These are phyloP conservation scores for Zoysia pacifica DNA, from an alignment of 176 grass and related monocot species.

Conservation along the genomic window DNA sequence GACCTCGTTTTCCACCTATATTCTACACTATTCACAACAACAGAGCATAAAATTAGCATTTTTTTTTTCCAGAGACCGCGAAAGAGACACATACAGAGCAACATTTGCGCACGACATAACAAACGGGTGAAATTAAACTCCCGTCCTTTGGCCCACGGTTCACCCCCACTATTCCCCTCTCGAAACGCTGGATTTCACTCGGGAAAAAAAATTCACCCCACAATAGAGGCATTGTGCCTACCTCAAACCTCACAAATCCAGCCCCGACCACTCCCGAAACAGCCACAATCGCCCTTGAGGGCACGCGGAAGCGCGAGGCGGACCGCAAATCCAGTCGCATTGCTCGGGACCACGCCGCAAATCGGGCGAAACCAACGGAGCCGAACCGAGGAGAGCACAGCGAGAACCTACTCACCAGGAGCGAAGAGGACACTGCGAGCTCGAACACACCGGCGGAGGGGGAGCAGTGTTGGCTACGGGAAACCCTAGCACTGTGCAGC, in stretches of 20 bases:
- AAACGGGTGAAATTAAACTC: not conserved
- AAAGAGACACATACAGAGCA: not conserved
- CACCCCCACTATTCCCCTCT: not conserved
- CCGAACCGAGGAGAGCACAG: not conserved
- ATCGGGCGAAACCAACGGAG: not conserved
- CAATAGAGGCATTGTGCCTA: not conserved
- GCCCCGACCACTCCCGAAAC: not conserved
- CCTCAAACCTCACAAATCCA: not conserved
- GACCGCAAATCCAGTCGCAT: conserved; percentile 6
- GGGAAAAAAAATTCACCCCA: not conserved
- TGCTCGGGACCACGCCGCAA: not conserved
- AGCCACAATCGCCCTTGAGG: not conserved
- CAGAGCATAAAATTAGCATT: not conserved
- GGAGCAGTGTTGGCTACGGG: not conserved
- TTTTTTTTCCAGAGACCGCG: too few relatives aligned
- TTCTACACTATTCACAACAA: not conserved
- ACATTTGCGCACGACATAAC: not conserved
- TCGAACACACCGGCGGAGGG: not conserved
- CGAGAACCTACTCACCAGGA: not conserved
- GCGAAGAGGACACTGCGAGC: not conserved
- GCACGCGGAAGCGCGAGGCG: not conserved
- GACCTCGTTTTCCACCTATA: not conserved
- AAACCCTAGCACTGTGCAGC: conserved; percentile 1
- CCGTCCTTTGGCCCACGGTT: not conserved
- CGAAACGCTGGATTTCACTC: not conserved